A percentile compares a stretch with the other conserved stretches of the same genome.
phyloP scores from a whole-genome alignment of 1,284 basidiomycete species.

The Crepidotus sp. region DNA sequence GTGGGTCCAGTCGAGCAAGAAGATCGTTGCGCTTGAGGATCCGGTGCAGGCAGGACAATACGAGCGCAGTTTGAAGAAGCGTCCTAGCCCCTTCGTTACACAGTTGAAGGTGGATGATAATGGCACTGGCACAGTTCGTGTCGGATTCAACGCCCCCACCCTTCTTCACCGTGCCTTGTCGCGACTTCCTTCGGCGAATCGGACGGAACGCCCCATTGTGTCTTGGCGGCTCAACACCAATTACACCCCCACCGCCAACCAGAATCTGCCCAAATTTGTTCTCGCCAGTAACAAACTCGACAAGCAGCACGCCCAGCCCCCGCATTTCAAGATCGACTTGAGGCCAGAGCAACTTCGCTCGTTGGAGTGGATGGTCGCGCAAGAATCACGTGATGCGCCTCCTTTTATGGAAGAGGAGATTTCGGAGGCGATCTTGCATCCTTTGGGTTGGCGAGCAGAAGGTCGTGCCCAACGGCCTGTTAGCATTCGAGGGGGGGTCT shows the following conservation, averaged over 20 bases:
- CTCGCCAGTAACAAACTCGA: constrained; percentile 77
- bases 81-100: constrained; percentile 82
- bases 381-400: constrained; percentile 59
- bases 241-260: constrained; percentile 57
- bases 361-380: constrained; percentile 85
- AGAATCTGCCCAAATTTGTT: constrained; percentile 54
- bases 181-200: constrained; percentile 58
- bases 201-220: constrained; percentile 43
- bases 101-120: constrained; percentile 71
- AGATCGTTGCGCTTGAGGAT: constrained; percentile 71
- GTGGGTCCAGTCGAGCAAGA: constrained; percentile 59
- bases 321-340: constrained; percentile 65
- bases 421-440: constrained; percentile 77
- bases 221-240: constrained; percentile 81
- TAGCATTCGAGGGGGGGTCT: constrained; percentile 78
- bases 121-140: constrained; percentile 61
- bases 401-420: constrained; percentile 92
- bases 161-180: constrained; percentile 83
- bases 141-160: constrained; percentile 84
- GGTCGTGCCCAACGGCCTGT: constrained; percentile 78
- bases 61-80: constrained; percentile 79
- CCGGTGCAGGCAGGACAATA: constrained; percentile 77
- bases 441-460: constrained; percentile 89
- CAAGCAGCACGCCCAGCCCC: constrained; percentile 67
- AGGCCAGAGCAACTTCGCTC: constrained; percentile 86